Conservation (phyloP, 805 yeast species). For the Wickerhamiella qilinensis region DNA sequence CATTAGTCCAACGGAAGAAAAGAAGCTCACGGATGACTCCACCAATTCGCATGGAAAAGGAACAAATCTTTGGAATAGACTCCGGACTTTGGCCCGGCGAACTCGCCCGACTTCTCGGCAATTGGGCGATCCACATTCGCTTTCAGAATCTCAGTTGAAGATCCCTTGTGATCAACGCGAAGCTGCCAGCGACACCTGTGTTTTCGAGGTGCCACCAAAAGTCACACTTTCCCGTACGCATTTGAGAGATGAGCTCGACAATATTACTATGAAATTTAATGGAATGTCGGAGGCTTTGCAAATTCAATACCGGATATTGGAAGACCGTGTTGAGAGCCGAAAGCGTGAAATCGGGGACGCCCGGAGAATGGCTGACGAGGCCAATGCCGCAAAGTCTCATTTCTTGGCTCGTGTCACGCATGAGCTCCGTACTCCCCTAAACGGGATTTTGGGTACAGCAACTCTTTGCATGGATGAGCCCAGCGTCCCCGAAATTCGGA, state of each 20-base stretch:
- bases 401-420: slow-evolving; percentile 86
- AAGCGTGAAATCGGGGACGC: slow-evolving; percentile 80
- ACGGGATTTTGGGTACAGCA: slow-evolving; percentile 93
- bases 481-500: slow-evolving; percentile 39
- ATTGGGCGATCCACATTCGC: background rate
- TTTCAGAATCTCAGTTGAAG: background rate
- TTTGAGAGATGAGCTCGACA: slow-evolving; percentile 62
- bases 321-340: slow-evolving; percentile 72
- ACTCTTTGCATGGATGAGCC: slow-evolving; percentile 81
- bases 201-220: slow-evolving; percentile 13
- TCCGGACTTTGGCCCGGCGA: background rate
- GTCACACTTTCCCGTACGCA: slow-evolving; percentile 11
- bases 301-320: slow-evolving; percentile 68
- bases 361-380: slow-evolving; percentile 66
- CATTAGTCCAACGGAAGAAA: too few species aligned
- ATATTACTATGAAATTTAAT: slow-evolving; percentile 76
- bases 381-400: slow-evolving; percentile 85
- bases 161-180: background rate
- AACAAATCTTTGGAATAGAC: background rate
- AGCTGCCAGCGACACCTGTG: background rate
- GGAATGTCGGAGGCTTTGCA: slow-evolving; percentile 87
- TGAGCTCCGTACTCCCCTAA: slow-evolving; percentile 87
- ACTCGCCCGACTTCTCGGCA: background rate
- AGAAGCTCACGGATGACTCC: too few species aligned
- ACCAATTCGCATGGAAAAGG: background rate